These are phyloP conservation scores for Peniophora sp. DNA, from an alignment of 1,284 basidiomycete genomes.

Conservation along the genomic window DNA sequence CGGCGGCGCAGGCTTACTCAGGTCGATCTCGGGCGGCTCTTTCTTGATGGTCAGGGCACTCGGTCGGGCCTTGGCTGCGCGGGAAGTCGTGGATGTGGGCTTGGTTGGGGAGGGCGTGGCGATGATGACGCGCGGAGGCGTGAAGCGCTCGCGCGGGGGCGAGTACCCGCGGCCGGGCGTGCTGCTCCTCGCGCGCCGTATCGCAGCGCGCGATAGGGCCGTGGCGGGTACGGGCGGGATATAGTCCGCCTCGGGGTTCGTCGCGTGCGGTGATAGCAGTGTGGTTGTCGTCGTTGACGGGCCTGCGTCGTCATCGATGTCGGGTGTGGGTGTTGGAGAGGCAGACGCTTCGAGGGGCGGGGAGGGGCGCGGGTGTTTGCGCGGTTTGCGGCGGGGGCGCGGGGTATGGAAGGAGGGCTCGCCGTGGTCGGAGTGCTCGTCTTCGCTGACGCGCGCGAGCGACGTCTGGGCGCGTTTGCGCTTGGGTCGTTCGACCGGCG, in stretches of 20 bases:
- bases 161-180: constrained; percentile 57
- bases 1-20: constrained; percentile 47
- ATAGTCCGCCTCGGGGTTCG: constrained; percentile 45
- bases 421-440: constrained; percentile 1
- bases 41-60: constrained; percentile 39
- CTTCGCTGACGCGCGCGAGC: background rate
- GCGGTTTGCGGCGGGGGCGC: constrained; percentile 42
- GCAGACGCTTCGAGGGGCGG: constrained; percentile 15
- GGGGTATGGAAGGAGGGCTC: constrained; percentile 32
- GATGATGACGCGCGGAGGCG: constrained; percentile 56
- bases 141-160: constrained; percentile 57
- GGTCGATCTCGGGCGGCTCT: constrained; percentile 56
- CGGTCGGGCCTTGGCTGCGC: constrained; percentile 29
- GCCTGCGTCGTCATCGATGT: constrained; percentile 11
- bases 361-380: constrained; percentile 37
- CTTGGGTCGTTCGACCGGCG: constrained; percentile 12
- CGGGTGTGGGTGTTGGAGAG: constrained; percentile 18
- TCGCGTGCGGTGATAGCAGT: constrained; percentile 33
- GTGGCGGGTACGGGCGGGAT: constrained; percentile 26
- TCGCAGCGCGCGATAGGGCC: constrained; percentile 14
- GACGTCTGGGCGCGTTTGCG: constrained; percentile 28
- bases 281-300: constrained; percentile 23
- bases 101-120: constrained; percentile 26
- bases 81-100: constrained; percentile 20
- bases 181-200: constrained; percentile 20